Evolutionary conservation across 768 basidiomycete genomes (phyloP).

Genomic region (Mycena sanguinolenta): DNA sequence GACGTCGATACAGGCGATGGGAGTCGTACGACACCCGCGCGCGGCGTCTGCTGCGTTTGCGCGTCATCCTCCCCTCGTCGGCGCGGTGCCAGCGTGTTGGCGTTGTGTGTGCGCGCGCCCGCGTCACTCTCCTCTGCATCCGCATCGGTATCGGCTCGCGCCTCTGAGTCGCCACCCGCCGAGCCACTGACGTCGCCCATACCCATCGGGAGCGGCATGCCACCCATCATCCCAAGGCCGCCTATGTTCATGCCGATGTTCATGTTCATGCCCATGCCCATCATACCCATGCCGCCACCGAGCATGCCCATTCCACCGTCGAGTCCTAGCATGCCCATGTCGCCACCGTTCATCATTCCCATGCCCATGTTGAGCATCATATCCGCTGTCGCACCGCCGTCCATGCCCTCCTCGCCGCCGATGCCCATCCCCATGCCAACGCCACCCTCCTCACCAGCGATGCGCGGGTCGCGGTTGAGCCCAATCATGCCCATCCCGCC

Average conservation of each 20-base stretch:
- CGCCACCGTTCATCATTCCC: conserved; percentile 34
- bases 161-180: conserved; percentile 30
- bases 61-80: conserved; percentile 29
- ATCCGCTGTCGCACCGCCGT: conserved; percentile 22
- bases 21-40: conserved; percentile 33
- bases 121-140: conserved; percentile 37
- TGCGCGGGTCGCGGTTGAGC: conserved; percentile 12
- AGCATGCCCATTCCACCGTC: conserved; percentile 22
- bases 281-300: conserved; percentile 19
- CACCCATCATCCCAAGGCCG: conserved; percentile 24
- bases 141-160: conserved; percentile 36
- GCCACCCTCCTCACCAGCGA: conserved; percentile 23
- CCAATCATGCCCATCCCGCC: conserved; percentile 35
- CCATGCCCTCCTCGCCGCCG: conserved; percentile 15
- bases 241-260: conserved; percentile 31
- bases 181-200: conserved; percentile 33
- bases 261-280: conserved; percentile 30
- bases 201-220: conserved; percentile 24
- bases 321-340: conserved; percentile 25
- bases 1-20: conserved; percentile 31
- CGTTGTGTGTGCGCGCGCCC: neutral
- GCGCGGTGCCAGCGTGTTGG: neutral
- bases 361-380: conserved; percentile 38
- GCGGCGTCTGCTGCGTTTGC: conserved; percentile 37
- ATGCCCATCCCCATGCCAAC: conserved; percentile 23